Percentiles rank a stretch among this genome's conserved stretches.
These are phyloP conservation scores for Pyrenophora tritici-repentis DNA, from an alignment of 2,329 filamentous ascomycete genomes.

Conservation along the genomic window DNA sequence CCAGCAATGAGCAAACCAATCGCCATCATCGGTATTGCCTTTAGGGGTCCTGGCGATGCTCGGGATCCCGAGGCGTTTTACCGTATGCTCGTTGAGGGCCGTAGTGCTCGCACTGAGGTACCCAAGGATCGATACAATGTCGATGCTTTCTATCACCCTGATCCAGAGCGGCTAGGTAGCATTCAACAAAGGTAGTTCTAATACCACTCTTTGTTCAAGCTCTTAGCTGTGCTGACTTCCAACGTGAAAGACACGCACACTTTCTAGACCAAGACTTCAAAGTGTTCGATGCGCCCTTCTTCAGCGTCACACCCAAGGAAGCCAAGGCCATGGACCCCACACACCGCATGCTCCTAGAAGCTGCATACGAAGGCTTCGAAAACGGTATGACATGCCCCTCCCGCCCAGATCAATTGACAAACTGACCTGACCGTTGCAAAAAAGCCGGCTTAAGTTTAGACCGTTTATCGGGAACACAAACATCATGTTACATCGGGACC, in stretches of 20 bases:
- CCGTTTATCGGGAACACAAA: constrained; percentile 21
- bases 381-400: constrained; percentile 9
- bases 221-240: neutral
- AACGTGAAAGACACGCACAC: constrained; percentile 4
- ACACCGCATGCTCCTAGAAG: constrained; percentile 34
- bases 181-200: constrained; percentile 6
- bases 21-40: constrained; percentile 8
- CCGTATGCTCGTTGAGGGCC: constrained; percentile 33
- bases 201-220: accelerated
- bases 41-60: constrained; percentile 8
- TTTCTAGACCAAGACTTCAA: constrained; percentile 34
- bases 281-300: constrained; percentile 45
- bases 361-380: constrained; percentile 46
- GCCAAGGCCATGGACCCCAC: constrained; percentile 34
- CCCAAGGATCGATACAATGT: constrained; percentile 32
- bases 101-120: constrained; percentile 35
- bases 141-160: constrained; percentile 18
- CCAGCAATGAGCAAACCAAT: constrained; percentile 3
- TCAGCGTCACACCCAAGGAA: constrained; percentile 24
- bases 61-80: constrained; percentile 8
- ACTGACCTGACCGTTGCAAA: constrained; percentile 43
- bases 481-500: constrained; percentile 22
- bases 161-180: constrained; percentile 13
- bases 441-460: constrained; percentile 27
- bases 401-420: no score